phyloP scores from a whole-genome alignment of 2,329 filamentous ascomycete species.

The Fusarium dimerum region DNA sequence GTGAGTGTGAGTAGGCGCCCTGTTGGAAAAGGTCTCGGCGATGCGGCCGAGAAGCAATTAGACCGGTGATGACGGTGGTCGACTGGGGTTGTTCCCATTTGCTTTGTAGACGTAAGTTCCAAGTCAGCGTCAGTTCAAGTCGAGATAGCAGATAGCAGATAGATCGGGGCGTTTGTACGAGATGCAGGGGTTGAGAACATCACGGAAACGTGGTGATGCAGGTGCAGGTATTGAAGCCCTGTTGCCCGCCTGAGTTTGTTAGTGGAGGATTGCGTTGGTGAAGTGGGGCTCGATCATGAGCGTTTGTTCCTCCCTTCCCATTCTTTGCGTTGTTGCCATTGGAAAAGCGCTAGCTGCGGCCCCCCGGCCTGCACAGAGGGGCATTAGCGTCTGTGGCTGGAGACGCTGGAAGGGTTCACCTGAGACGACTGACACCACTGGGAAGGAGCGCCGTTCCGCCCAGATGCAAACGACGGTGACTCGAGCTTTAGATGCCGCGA shows the following conservation, averaged over 20 bases:
- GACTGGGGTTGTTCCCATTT: too few relatives aligned
- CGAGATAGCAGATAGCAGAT: neutral
- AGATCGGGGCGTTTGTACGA: neutral
- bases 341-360: neutral
- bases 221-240: neutral
- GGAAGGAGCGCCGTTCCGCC: neutral
- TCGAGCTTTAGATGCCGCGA: neutral
- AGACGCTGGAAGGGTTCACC: conserved; percentile 9
- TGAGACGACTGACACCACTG: conserved; percentile 20
- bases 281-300: neutral
- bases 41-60: conserved; percentile 6
- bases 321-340: neutral
- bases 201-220: neutral
- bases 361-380: neutral
- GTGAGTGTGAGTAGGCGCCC: conserved; percentile 1
- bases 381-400: neutral
- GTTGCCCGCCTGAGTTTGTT: neutral
- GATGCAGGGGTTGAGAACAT: neutral
- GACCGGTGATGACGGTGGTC: conserved; percentile 1
- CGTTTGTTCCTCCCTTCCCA: neutral
- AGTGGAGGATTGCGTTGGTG: neutral
- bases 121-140: too few relatives aligned
- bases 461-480: neutral
- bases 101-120: too few relatives aligned
- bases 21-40: conserved; percentile 9